These are phyloP conservation scores for Aspergillus awamori DNA, from an alignment of 2,329 filamentous ascomycete genomes.

Conservation along the genomic window DNA sequence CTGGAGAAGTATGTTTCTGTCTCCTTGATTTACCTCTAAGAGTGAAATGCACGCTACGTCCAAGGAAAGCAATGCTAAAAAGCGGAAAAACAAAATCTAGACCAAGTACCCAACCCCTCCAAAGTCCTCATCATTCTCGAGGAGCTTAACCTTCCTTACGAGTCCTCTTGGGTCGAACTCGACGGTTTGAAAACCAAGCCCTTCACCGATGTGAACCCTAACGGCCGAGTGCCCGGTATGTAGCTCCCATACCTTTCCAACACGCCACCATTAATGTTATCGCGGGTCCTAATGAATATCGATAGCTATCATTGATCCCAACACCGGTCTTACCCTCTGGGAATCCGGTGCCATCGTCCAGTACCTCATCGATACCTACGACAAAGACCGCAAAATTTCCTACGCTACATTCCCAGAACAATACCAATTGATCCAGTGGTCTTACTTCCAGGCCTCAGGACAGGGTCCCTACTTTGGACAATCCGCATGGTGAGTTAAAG, in stretches of 20 bases:
- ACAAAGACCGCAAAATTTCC: background rate
- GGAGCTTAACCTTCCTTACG: background rate
- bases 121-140: slow-evolving; percentile 6
- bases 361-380: slow-evolving; percentile 1
- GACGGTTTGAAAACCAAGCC: background rate
- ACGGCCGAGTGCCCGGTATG: slow-evolving; percentile 1
- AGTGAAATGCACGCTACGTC: background rate
- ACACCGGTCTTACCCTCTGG: background rate
- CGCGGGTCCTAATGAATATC: background rate
- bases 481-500: background rate
- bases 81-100: background rate
- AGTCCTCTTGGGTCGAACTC: background rate
- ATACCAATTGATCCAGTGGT: background rate
- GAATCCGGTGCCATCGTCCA: slow-evolving; percentile 3
- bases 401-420: background rate
- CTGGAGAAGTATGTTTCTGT: background rate
- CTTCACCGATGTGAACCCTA: slow-evolving; percentile 2
- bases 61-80: background rate
- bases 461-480: slow-evolving; percentile 1
- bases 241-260: background rate
- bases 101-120: slow-evolving; percentile 4
- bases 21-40: too few relatives aligned
- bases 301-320: background rate
- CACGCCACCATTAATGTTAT: too few relatives aligned
- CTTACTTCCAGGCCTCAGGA: slow-evolving; percentile 2